Evolutionary conservation across 306 rosid genomes (phyloP).

Genomic region (Lathyrus aphaca): DNA sequence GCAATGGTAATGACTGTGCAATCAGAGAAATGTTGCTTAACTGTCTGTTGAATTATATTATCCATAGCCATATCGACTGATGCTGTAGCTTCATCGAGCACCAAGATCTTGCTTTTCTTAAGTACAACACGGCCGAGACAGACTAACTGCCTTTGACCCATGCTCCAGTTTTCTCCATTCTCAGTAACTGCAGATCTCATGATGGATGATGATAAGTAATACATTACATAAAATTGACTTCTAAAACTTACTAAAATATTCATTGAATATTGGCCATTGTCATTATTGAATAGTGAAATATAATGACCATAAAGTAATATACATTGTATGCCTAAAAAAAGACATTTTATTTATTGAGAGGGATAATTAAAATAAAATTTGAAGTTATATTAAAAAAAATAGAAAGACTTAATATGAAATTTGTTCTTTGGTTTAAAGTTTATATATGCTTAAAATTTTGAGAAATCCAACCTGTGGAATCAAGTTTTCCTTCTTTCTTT

Average conservation of each 20-base stretch:
- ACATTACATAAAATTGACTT: background rate
- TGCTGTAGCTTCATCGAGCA: constrained; percentile 64
- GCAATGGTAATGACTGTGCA: constrained; percentile 80
- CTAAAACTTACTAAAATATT: background rate
- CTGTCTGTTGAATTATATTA: constrained; percentile 49
- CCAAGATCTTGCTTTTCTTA: constrained; percentile 67
- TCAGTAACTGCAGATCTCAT: constrained; percentile 45
- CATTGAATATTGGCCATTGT: background rate
- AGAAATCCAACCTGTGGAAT: constrained; percentile 61
- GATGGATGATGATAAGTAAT: background rate
- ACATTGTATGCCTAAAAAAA: background rate
- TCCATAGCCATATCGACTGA: constrained; percentile 62
- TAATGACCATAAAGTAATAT: background rate
- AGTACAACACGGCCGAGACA: constrained; percentile 86
- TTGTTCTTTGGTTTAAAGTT: background rate
- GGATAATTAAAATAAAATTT: background rate
- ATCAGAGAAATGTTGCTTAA: constrained; percentile 58
- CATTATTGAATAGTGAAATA: background rate
- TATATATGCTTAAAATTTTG: constrained; percentile 9
- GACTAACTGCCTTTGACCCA: constrained; percentile 80
- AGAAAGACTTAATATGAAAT: too few species aligned
- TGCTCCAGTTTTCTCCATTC: constrained; percentile 65
- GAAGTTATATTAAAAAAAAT: too few species aligned
- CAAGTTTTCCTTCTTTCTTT: constrained; percentile 73
- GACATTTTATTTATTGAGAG: background rate